These are phyloP conservation scores for Mycena galopus DNA, from an alignment of 768 basidiomycete genomes.

Conservation along the genomic window DNA sequence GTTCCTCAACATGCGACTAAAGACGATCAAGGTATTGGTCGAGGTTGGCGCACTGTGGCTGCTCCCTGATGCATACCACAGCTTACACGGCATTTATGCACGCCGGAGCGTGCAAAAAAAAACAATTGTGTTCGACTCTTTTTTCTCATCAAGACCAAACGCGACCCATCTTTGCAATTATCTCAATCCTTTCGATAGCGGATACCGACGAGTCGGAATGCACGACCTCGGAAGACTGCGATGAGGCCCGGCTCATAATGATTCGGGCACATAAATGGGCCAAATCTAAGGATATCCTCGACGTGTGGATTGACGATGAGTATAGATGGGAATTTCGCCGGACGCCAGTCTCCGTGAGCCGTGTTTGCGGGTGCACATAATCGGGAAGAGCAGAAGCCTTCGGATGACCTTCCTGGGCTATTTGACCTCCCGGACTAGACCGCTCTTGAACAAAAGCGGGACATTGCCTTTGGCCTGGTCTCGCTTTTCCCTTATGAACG, in stretches of 20 bases:
- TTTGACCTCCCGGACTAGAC: conserved; percentile 4
- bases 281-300: too few species aligned
- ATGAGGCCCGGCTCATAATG: too few species aligned
- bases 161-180: neutral
- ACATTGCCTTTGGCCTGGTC: neutral
- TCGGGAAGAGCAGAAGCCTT: too few species aligned
- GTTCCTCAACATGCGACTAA: neutral
- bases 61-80: neutral
- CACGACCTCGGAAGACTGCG: neutral
- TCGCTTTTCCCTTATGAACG: too few species aligned
- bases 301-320: too few species aligned
- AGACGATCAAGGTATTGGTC: neutral
- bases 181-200: neutral
- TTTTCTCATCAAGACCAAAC: neutral
- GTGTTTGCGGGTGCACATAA: too few species aligned
- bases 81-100: neutral
- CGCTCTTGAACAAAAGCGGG: neutral
- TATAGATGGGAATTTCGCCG: too few species aligned
- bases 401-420: neutral
- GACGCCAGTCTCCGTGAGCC: too few species aligned
- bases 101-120: neutral
- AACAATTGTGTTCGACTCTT: neutral
- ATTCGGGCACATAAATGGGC: too few species aligned
- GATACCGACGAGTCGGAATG: neutral
- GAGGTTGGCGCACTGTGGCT: neutral